A percentile compares a stretch with the other conserved stretches of the same genome.
phyloP scores from a whole-genome alignment of 2,329 filamentous ascomycete genomes.

The Ophiostoma fasciatum region DNA sequence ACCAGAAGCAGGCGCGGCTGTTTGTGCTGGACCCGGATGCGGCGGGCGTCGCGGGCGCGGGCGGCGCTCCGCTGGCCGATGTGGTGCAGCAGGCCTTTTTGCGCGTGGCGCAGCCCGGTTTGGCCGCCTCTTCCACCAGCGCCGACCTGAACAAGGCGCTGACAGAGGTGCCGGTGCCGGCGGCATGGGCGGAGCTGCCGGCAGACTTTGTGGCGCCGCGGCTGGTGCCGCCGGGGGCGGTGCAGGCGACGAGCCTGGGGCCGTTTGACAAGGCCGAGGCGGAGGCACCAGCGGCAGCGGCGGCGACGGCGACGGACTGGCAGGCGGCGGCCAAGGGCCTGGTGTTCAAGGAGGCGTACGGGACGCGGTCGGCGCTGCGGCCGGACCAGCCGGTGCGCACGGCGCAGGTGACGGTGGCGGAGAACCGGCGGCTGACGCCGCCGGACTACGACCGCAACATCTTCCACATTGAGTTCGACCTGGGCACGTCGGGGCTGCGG shows the following conservation, averaged over 20 bases:
- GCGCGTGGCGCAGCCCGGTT: slow-evolving; percentile 54
- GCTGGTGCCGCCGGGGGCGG: slow-evolving; percentile 38
- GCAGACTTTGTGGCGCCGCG: slow-evolving; percentile 36
- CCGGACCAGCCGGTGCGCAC: slow-evolving; percentile 82
- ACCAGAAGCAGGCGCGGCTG: slow-evolving; percentile 54
- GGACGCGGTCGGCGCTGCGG: slow-evolving; percentile 56
- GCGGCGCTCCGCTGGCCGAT: slow-evolving; percentile 31
- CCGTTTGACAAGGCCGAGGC: slow-evolving; percentile 61
- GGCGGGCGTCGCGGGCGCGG: slow-evolving; percentile 50
- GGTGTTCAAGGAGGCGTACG: slow-evolving; percentile 88
- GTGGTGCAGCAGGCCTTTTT: slow-evolving; percentile 72
- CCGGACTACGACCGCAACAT: slow-evolving; percentile 90
- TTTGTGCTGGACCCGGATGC: slow-evolving; percentile 53
- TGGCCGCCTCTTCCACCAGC: slow-evolving; percentile 40
- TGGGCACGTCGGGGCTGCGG: slow-evolving; percentile 77
- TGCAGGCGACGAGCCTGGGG: slow-evolving; percentile 70
- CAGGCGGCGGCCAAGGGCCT: slow-evolving; percentile 74
- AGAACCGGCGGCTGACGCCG: slow-evolving; percentile 88
- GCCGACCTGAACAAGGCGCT: slow-evolving; percentile 57
- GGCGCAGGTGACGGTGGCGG: slow-evolving; percentile 75
- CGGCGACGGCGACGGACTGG: slow-evolving; percentile 56
- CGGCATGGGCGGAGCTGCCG: slow-evolving; percentile 62
- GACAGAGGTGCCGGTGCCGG: slow-evolving; percentile 59
- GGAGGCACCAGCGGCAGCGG: slow-evolving; percentile 47
- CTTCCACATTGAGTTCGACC: slow-evolving; percentile 98